These are phyloP conservation scores for Euphorbia schlechtendalii DNA, from an alignment of 441 rosid species.

Conservation along the genomic window DNA sequence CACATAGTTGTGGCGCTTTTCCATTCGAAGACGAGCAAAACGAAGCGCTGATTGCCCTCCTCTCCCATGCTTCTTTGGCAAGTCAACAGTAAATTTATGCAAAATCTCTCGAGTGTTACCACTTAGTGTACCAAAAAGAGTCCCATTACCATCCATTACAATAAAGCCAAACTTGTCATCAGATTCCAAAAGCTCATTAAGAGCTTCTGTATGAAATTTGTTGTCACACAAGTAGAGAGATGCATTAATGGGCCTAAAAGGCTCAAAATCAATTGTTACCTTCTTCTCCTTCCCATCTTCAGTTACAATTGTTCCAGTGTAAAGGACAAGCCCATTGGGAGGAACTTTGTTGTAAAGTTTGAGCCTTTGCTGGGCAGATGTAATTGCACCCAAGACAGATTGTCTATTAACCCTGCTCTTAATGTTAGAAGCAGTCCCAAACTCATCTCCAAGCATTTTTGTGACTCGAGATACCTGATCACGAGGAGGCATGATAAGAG, in stretches of 20 bases:
- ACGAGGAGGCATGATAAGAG: slow-evolving; percentile 82
- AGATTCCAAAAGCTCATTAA: slow-evolving; percentile 67
- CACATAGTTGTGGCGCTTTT: slow-evolving; percentile 82
- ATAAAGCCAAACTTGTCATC: slow-evolving; percentile 85
- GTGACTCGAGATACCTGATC: slow-evolving; percentile 80
- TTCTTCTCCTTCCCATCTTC: slow-evolving; percentile 89
- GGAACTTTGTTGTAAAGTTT: slow-evolving; percentile 83
- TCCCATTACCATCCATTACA: slow-evolving; percentile 84
- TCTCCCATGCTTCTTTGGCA: slow-evolving; percentile 85
- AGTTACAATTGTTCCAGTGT: slow-evolving; percentile 70
- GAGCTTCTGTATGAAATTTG: slow-evolving; percentile 72
- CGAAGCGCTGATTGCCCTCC: slow-evolving; percentile 92
- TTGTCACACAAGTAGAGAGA: slow-evolving; percentile 78
- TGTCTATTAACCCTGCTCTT: slow-evolving; percentile 88
- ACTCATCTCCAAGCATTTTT: slow-evolving; percentile 87
- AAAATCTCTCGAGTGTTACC: slow-evolving; percentile 79
- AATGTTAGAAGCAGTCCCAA: slow-evolving; percentile 88
- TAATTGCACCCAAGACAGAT: slow-evolving; percentile 79
- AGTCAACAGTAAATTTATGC: slow-evolving; percentile 73
- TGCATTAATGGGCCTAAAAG: slow-evolving; percentile 69
- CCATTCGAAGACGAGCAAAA: slow-evolving; percentile 80
- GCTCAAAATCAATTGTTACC: slow-evolving; percentile 74
- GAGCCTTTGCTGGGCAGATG: slow-evolving; percentile 85
- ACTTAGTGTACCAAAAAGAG: slow-evolving; percentile 74
- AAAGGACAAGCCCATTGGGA: slow-evolving; percentile 79